A percentile compares a stretch with the other conserved stretches of the same genome.
phyloP scores from a whole-genome alignment of 2,329 filamentous ascomycete genomes.

The Penicillium rolfsii region DNA sequence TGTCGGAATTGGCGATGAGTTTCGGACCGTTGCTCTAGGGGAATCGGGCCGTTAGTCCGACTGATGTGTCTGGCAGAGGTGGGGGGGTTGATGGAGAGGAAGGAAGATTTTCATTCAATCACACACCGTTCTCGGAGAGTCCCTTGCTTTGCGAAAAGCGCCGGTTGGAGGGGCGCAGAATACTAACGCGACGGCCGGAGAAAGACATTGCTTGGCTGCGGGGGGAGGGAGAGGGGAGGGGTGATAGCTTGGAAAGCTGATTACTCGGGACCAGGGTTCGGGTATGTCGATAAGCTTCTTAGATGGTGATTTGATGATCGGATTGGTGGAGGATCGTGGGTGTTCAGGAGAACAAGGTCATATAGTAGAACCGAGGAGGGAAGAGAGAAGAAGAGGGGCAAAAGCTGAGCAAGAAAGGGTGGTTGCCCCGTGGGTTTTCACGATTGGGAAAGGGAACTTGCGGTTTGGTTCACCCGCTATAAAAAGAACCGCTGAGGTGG shows the following conservation, averaged over 20 bases:
- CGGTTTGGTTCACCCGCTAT: slow-evolving; percentile 8
- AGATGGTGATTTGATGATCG: not conserved
- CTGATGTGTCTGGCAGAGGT: not conserved
- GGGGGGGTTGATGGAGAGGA: not conserved
- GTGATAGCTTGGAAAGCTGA: not conserved
- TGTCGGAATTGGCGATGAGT: slow-evolving; percentile 87
- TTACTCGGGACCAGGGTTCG: not conserved
- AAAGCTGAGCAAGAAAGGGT: not conserved
- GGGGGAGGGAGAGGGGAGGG: too few species aligned
- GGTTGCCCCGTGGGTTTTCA: not conserved
- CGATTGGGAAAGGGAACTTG: not conserved
- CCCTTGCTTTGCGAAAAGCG: slow-evolving; percentile 50
- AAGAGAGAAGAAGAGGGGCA: not conserved
- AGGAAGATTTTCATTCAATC: not conserved
- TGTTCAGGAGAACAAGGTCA: not conserved
- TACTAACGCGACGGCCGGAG: slow-evolving; percentile 51
- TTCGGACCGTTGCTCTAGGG: slow-evolving; percentile 74
- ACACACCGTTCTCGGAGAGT: slow-evolving; percentile 52
- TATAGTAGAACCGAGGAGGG: not conserved
- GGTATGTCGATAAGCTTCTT: not conserved
- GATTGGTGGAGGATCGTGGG: not conserved
- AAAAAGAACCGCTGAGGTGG: slow-evolving; percentile 16
- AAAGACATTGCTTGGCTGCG: slow-evolving; percentile 46
- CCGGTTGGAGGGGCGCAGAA: slow-evolving; percentile 44
- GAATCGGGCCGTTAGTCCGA: slow-evolving; percentile 8